Evolutionary conservation across 495 filamentous ascomycete species (phyloP), one percentile per base, ranked within the genome.

Genomic region (Cercophora samala): DNA sequence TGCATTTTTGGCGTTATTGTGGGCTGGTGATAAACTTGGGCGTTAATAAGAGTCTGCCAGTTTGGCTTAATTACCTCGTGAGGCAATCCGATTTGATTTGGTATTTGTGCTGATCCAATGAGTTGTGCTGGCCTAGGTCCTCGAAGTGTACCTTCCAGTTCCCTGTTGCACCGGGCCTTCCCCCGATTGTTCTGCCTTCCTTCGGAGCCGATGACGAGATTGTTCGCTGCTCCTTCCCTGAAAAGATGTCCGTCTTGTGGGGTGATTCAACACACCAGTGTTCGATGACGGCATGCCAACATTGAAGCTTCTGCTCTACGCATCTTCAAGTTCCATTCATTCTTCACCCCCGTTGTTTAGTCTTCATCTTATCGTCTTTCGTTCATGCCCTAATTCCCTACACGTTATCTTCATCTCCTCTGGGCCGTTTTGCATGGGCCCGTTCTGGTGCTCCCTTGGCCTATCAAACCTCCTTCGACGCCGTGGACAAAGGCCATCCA

Each of bases 311-410:
- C 18, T 46, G 5, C 26, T 15, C 11, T 21, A 37, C 32, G 17
- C 60, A 3, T 46, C 37, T 46, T 46, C 37, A 8, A 46, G 2
- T 46, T 46, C 37, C 37, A 46, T 46, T 18, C 25, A 37, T 62
- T n/a, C 60, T 62, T 46, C 13, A 19, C 26, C 26, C n/a, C 58
- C 58, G 23, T 26, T 18, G 23, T 26, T 18, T 60, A 56, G 22
- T 29, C 26, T 42, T 62, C 24, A 18, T 32, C 11, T 5, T 9
- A 29, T 46, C 60, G 21, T 60, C 26, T 60, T 60, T 19, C 32
- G 26, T 62, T 62, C 60, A 62, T 42, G 60, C 22, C 60, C 60
- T 62, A 62, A 29, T 37, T 21, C 24, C 25, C 26, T 42, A 21
- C 11, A 37, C 13, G 29, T 19, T 46, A 22, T 42, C 29, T 62